Evolutionary conservation across 140 eudicot genomes (phyloP), one percentile per base, ranked within the genome.

Genomic region (Stevia rebaudiana): DNA sequence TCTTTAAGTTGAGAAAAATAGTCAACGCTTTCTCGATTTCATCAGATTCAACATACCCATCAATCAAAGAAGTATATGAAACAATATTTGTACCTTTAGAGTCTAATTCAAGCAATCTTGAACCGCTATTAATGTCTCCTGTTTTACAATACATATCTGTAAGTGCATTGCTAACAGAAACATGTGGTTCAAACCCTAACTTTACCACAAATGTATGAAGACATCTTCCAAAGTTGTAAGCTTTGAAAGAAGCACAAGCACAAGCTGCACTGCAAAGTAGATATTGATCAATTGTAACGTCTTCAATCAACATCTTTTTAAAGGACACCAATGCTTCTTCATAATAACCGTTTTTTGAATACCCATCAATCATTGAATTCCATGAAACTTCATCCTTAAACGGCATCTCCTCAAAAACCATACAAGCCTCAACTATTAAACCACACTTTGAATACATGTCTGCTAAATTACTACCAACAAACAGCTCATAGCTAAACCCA

Each of bases 331-430:
- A 47, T 23, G 86, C 80, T 55, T 81, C 75, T 68, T 77, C 57
- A 70, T 68, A 59, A 33, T 77, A 67, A 28, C 83, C 86, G 25
- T 73, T 73, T 35, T 73, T 81, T n/a, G 65, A 63, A 30, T 81
- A 77, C 48, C 86, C 86, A 61, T 81, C 72, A 54, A 81, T 81
- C 83, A 81, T 77, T 1, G 86, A 73, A n/a, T 78, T 81, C 86
- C 86, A 81, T 16, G 80, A 77, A 50, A 81, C 80, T 53, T 77
- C 78, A 53, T 81, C 86, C 44, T 81, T 81, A 11, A 15, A 63
- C 1, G 68, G 80, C 86, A 81, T 81, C 71, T 77, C 83, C 65
- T 77, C 83, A 53, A 81, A 81, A 11, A 81, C 83, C 78, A 56
- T 77, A 69, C 86, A 81, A 49, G 87, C 81, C 18, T 81, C 76